These are phyloP conservation scores for Agastache rugosa DNA, from an alignment of 257 asterid species.

Conservation along the genomic window DNA sequence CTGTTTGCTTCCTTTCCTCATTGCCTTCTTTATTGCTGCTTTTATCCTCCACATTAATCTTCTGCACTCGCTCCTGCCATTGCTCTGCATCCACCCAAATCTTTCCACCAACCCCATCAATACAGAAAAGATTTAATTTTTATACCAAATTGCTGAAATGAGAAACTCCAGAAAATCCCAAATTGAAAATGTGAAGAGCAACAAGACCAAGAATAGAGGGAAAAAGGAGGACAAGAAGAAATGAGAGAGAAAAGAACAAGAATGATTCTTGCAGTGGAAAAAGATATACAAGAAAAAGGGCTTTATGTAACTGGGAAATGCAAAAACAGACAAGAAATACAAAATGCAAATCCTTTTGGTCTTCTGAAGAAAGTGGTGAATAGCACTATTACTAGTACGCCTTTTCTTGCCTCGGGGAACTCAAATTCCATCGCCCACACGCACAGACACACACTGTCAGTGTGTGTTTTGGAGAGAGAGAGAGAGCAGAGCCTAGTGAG, in stretches of 20 bases:
- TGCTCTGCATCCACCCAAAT: slow-evolving; percentile 40
- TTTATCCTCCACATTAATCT: slow-evolving; percentile 53
- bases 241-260: not conserved
- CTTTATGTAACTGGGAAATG: slow-evolving; percentile 27
- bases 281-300: not conserved
- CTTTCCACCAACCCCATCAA: slow-evolving; percentile 46
- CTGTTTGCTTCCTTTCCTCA: slow-evolving; percentile 40
- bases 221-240: not conserved
- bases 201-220: not conserved
- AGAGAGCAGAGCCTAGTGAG: slow-evolving; percentile 37
- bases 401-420: slow-evolving; percentile 49
- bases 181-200: not conserved
- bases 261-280: not conserved
- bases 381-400: slow-evolving; percentile 6
- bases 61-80: slow-evolving; percentile 51
- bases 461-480: slow-evolving; percentile 3
- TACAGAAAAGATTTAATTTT: not conserved
- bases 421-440: slow-evolving; percentile 67
- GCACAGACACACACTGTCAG: slow-evolving; percentile 22
- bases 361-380: slow-evolving; percentile 39
- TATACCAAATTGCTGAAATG: slow-evolving; percentile 7
- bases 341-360: slow-evolving; percentile 35
- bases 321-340: slow-evolving; percentile 27
- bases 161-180: not conserved
- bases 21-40: slow-evolving; percentile 55